Evolutionary conservation across 768 basidiomycete species (phyloP).

Genomic region (Collybia mongolica): DNA sequence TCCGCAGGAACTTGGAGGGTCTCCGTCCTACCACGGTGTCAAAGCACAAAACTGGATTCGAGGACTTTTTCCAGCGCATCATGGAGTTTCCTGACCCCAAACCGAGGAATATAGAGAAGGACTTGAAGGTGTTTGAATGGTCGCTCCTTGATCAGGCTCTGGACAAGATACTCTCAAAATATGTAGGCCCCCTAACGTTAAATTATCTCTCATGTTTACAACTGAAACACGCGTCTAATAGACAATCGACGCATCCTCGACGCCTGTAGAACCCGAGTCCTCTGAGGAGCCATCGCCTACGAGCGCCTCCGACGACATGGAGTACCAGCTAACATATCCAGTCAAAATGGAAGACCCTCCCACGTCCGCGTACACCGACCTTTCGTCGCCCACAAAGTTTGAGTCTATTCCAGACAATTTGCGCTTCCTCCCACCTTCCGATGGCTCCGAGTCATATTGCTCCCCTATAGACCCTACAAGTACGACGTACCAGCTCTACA

Average conservation of each 20-base stretch:
- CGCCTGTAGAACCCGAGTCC: constrained; percentile 28
- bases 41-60: constrained; percentile 77
- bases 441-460: constrained; percentile 25
- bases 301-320: constrained; percentile 20
- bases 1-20: constrained; percentile 91
- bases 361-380: constrained; percentile 9
- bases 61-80: constrained; percentile 91
- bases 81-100: constrained; percentile 96
- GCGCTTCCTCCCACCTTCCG: constrained; percentile 19
- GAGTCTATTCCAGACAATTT: constrained; percentile 24
- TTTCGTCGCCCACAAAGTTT: constrained; percentile 21
- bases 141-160: constrained; percentile 64
- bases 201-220: neutral
- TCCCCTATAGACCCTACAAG: constrained; percentile 29
- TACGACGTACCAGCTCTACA: constrained; percentile 12
- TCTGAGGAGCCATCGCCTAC: constrained; percentile 29
- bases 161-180: constrained; percentile 83
- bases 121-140: constrained; percentile 88
- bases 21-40: constrained; percentile 88
- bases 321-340: constrained; percentile 10
- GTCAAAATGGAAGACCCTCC: constrained; percentile 14
- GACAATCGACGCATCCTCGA: constrained; percentile 47
- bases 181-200: constrained; percentile 45
- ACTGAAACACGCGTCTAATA: constrained; percentile 13
- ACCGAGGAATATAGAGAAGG: constrained; percentile 96